A percentile compares a stretch with the other conserved stretches of the same genome.
Evolutionary conservation across 768 basidiomycete genomes (phyloP).

Genomic region (Mycena crocata): DNA sequence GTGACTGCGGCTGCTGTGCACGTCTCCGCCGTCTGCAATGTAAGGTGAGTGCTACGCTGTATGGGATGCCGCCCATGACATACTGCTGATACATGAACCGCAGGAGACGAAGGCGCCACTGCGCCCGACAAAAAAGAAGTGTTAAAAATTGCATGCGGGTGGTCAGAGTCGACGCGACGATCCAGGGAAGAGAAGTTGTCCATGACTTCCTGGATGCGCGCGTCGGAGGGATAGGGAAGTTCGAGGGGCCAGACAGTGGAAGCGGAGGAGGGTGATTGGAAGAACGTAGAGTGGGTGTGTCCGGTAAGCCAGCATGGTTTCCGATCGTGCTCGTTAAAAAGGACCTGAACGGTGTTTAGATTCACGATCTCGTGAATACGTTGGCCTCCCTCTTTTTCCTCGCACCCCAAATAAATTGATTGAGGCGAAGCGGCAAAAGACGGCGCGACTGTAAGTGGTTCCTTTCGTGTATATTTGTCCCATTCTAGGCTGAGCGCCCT

Average conservation of each 20-base stretch:
- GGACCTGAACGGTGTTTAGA: neutral
- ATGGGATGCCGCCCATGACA: too few species aligned
- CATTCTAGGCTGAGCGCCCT: neutral
- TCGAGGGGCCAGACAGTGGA: constrained; percentile 3
- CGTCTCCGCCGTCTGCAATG: neutral
- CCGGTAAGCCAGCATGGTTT: neutral
- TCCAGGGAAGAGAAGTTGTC: neutral
- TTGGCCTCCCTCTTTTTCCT: neutral
- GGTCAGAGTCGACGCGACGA: neutral
- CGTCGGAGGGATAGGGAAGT: constrained; percentile 5
- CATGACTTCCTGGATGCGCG: neutral
- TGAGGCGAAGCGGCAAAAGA: neutral
- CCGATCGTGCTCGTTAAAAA: neutral
- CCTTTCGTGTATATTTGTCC: neutral
- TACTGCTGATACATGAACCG: too few species aligned
- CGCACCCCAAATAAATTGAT: neutral
- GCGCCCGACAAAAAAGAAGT: neutral
- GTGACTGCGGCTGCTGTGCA: neutral
- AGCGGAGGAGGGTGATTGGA: neutral
- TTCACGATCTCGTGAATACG: neutral
- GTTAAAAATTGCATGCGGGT: neutral
- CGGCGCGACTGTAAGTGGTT: neutral
- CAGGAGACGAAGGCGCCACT: neutral
- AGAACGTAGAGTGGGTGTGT: neutral
- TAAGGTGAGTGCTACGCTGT: too few species aligned